Evolutionary conservation across 768 basidiomycete genomes (phyloP).

Genomic region (Pleurotus sapidus): DNA sequence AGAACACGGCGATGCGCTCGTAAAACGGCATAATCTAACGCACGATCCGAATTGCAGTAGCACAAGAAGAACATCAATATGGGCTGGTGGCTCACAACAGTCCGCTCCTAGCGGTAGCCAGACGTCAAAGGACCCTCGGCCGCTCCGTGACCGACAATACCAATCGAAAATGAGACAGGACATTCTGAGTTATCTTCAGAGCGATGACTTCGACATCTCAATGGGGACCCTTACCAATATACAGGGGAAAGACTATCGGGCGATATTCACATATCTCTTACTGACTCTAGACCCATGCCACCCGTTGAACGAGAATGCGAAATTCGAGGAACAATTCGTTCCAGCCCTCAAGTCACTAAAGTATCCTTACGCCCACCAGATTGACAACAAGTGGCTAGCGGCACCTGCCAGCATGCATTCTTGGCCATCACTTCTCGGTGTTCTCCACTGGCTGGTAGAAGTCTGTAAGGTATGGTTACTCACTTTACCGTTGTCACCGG

Average conservation of each 20-base stretch:
- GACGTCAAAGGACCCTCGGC: conserved; percentile 68
- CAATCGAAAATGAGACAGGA: conserved; percentile 76
- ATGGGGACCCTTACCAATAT: conserved; percentile 72
- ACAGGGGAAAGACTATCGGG: conserved; percentile 82
- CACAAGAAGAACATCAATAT: conserved; percentile 74
- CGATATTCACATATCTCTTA: conserved; percentile 80
- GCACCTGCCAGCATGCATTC: conserved; percentile 87
- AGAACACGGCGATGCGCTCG: background rate
- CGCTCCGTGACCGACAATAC: conserved; percentile 72
- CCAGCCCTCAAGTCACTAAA: conserved; percentile 67
- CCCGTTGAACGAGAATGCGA: conserved; percentile 42
- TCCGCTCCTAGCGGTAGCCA: conserved; percentile 53
- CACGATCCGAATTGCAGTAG: conserved; percentile 37
- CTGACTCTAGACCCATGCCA: conserved; percentile 67
- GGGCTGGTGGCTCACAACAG: conserved; percentile 50
- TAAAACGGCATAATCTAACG: background rate
- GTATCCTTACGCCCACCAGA: conserved; percentile 78
- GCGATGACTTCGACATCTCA: conserved; percentile 63
- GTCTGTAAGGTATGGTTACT: conserved; percentile 64
- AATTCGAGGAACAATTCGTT: conserved; percentile 83
- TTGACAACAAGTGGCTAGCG: conserved; percentile 85
- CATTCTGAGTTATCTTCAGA: conserved; percentile 68
- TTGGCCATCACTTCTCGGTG: conserved; percentile 89
- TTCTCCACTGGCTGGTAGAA: conserved; percentile 90
- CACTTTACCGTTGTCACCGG: background rate